These are phyloP conservation scores for Usnea hakonensis DNA, from an alignment of 495 filamentous ascomycete genomes.

Conservation along the genomic window DNA sequence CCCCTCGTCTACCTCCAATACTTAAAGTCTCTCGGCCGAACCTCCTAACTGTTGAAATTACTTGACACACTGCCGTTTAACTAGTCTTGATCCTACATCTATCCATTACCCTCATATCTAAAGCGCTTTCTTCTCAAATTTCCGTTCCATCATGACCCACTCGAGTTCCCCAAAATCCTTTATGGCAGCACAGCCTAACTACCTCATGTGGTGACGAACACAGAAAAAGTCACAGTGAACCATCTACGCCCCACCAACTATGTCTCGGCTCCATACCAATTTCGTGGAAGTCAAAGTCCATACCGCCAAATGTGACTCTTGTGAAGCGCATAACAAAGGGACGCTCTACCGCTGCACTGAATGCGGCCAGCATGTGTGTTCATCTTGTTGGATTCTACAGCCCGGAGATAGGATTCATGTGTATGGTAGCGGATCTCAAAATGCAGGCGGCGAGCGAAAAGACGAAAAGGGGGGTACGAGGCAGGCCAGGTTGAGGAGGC, in stretches of 20 bases:
- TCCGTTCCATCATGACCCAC: not conserved
- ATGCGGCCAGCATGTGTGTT: conserved; percentile 42
- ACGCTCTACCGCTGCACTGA: conserved; percentile 39
- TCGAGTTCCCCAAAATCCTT: not conserved
- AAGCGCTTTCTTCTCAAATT: not conserved
- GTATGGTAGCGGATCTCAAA: not conserved
- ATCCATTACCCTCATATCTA: not conserved
- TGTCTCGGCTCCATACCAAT: conserved; percentile 1
- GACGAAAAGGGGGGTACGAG: not conserved
- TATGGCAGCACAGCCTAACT: not conserved
- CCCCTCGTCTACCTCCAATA: not conserved
- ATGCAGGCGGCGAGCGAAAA: not conserved
- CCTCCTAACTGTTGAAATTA: not conserved
- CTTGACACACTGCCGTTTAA: not conserved
- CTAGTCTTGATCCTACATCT: not conserved
- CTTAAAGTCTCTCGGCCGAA: not conserved
- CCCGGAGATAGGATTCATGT: conserved; percentile 27
- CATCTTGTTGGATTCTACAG: conserved; percentile 27
- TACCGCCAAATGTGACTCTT: conserved; percentile 47
- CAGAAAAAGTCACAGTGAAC: not conserved
- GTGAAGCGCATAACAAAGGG: conserved; percentile 36
- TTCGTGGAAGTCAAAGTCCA: conserved; percentile 35
- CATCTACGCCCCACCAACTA: not conserved
- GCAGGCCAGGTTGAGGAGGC: not conserved
- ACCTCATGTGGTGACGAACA: not conserved